These are phyloP conservation scores for Salix exigua DNA, from an alignment of 345 rosid species.

Conservation along the genomic window DNA sequence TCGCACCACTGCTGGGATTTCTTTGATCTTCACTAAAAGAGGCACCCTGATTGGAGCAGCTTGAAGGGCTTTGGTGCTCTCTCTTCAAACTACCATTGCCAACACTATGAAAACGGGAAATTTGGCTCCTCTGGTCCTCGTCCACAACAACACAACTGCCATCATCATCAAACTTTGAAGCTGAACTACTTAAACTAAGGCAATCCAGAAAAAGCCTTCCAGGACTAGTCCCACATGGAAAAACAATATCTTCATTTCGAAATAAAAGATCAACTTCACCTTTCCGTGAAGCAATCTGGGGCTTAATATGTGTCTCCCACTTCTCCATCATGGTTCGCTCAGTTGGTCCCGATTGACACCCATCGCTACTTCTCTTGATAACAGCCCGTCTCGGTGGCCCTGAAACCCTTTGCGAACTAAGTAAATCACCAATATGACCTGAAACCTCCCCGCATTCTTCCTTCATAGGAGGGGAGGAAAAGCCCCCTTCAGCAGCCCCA, in stretches of 20 bases:
- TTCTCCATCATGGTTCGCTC: slow-evolving; percentile 23
- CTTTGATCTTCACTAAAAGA: slow-evolving; percentile 34
- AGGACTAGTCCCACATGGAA: slow-evolving; percentile 76
- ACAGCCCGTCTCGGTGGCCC: slow-evolving; percentile 44
- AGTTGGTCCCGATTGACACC: slow-evolving; percentile 29
- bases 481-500: slow-evolving; percentile 18
- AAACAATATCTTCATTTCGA: slow-evolving; percentile 56
- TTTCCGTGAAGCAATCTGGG: slow-evolving; percentile 34
- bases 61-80: slow-evolving; percentile 26
- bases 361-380: slow-evolving; percentile 43
- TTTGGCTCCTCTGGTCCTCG: slow-evolving; percentile 41
- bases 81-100: slow-evolving; percentile 34
- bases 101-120: slow-evolving; percentile 41
- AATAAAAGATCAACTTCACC: slow-evolving; percentile 41
- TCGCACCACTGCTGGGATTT: slow-evolving; percentile 17
- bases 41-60: slow-evolving; percentile 18
- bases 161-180: slow-evolving; percentile 43
- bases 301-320: slow-evolving; percentile 36
- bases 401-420: slow-evolving; percentile 24
- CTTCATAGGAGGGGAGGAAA: slow-evolving; percentile 19
- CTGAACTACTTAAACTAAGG: slow-evolving; percentile 68
- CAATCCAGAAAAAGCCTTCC: slow-evolving; percentile 85
- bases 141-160: slow-evolving; percentile 30
- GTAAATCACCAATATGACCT: slow-evolving; percentile 22
- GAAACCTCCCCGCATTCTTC: slow-evolving; percentile 29